A percentile compares a stretch with the other conserved stretches of the same genome.
phyloP scores from a whole-genome alignment of 1,284 basidiomycete species.

The Apiotrichum veenhuisii region DNA sequence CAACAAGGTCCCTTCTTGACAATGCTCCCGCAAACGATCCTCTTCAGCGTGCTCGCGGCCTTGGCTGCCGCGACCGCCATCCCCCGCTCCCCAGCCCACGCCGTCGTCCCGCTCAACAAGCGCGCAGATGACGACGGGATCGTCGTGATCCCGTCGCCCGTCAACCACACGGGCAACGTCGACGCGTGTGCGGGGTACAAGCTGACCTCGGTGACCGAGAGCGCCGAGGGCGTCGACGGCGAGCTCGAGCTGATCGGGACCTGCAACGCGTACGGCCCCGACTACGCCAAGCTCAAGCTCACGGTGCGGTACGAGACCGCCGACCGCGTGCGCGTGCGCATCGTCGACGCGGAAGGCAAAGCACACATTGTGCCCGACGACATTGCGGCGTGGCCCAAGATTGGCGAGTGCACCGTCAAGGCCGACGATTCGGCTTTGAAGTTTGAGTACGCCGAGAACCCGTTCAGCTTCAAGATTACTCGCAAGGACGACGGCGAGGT shows the following conservation, averaged over 20 bases:
- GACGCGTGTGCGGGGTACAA: slow-evolving; percentile 29
- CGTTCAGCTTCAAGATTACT: slow-evolving; percentile 75
- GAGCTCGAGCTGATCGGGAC: slow-evolving; percentile 34
- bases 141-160: slow-evolving; percentile 22
- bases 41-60: too few relatives aligned
- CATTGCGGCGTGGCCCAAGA: slow-evolving; percentile 59
- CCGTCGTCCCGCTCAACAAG: too few relatives aligned
- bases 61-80: too few relatives aligned
- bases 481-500: slow-evolving; percentile 54
- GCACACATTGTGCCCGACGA: slow-evolving; percentile 67
- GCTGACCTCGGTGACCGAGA: slow-evolving; percentile 13
- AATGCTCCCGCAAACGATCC: too few relatives aligned
- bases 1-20: too few relatives aligned
- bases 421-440: slow-evolving; percentile 34
- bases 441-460: slow-evolving; percentile 64
- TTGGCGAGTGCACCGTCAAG: slow-evolving; percentile 52
- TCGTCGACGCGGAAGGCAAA: slow-evolving; percentile 56
- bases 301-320: slow-evolving; percentile 33
- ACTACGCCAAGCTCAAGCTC: slow-evolving; percentile 62
- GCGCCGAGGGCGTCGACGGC: slow-evolving; percentile 22
- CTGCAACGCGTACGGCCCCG: slow-evolving; percentile 69
- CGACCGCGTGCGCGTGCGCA: slow-evolving; percentile 62
- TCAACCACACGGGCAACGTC: slow-evolving; percentile 27
- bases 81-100: too few relatives aligned
- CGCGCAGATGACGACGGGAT: slow-evolving; percentile 20